Evolutionary conservation across 345 rosid species (phyloP).

Genomic region (Moricandia moricandioides): DNA sequence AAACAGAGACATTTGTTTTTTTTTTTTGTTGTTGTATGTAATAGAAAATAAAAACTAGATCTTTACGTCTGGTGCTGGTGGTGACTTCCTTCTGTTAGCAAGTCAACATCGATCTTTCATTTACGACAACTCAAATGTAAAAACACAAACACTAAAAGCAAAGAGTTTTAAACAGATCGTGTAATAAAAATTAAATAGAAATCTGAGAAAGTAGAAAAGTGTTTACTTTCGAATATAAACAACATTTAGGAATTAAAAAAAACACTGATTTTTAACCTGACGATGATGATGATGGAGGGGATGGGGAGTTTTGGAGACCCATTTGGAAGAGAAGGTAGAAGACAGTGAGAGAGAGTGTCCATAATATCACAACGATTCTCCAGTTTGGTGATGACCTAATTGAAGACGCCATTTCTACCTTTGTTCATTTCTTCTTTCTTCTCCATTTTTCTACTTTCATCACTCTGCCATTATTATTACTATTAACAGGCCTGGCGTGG

Average conservation of each 20-base stretch:
- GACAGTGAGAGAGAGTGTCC: constrained; percentile 47
- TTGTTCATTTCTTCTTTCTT: neutral
- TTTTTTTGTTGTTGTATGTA: neutral
- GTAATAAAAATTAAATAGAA: neutral
- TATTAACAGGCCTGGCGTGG: neutral
- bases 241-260: neutral
- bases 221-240: neutral
- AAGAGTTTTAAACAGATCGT: neutral
- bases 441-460: neutral
- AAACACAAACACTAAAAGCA: neutral
- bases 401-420: constrained; percentile 32
- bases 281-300: constrained; percentile 27
- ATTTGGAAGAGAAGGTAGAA: constrained; percentile 51
- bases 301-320: constrained; percentile 45
- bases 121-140: neutral
- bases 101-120: constrained; percentile 23
- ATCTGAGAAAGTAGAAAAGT: neutral
- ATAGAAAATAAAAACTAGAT: constrained; percentile 4
- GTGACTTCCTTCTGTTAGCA: neutral
- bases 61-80: neutral
- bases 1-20: constrained; percentile 15
- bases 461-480: neutral
- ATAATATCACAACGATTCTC: constrained; percentile 51
- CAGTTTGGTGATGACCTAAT: constrained; percentile 36
- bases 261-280: constrained; percentile 33